phyloP scores from a whole-genome alignment of 257 asterid genomes.

The Plectranthus barbatus region DNA sequence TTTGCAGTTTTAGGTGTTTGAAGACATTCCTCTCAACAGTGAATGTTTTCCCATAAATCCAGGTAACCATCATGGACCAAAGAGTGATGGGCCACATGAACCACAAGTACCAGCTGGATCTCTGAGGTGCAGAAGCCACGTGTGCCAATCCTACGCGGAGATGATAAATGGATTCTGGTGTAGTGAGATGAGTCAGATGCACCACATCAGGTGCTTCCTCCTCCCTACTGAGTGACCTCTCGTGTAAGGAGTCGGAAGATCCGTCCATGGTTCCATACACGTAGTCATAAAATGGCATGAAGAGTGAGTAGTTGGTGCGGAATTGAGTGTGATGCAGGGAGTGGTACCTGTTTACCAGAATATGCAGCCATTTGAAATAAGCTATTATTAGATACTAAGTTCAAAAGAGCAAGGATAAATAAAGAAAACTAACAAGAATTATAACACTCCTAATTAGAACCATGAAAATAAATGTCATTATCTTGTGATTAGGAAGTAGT shows the following conservation, averaged over 20 bases:
- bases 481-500: slow-evolving; percentile 3
- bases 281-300: slow-evolving; percentile 59
- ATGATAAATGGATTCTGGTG: slow-evolving; percentile 48
- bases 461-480: neutral
- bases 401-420: neutral
- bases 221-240: slow-evolving; percentile 31
- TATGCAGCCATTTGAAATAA: neutral
- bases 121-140: slow-evolving; percentile 38
- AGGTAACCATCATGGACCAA: slow-evolving; percentile 34
- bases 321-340: slow-evolving; percentile 59
- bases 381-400: no score
- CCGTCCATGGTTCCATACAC: slow-evolving; percentile 42
- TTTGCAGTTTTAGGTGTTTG: slow-evolving; percentile 41
- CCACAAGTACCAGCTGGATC: slow-evolving; percentile 42
- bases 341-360: slow-evolving; percentile 33
- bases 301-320: slow-evolving; percentile 47
- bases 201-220: slow-evolving; percentile 46
- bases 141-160: slow-evolving; percentile 43
- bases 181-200: slow-evolving; percentile 48
- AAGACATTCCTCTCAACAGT: slow-evolving; percentile 42
- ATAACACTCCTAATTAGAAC: neutral
- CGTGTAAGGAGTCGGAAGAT: slow-evolving; percentile 34
- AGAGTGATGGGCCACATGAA: slow-evolving; percentile 49
- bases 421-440: neutral
- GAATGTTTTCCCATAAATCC: slow-evolving; percentile 34